Evolutionary conservation across 768 basidiomycete genomes (phyloP), one percentile per base, ranked within the genome.

Genomic region (Suillus tomentosus): DNA sequence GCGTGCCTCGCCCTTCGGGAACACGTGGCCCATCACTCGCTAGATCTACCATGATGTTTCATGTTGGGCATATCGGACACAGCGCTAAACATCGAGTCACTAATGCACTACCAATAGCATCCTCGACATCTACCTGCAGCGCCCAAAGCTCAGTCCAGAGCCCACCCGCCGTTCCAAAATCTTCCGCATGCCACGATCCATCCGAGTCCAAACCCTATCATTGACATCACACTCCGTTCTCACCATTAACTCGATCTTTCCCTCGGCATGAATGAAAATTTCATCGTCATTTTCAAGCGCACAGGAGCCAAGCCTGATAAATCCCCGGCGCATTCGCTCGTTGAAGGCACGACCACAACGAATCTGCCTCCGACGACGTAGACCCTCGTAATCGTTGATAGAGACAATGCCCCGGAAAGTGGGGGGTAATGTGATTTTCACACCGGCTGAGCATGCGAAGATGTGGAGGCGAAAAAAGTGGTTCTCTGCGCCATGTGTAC

Each of bases 381-480:
- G 31, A 1, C 61, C 65, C 2, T 71, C 70, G 51, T 66, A 62
- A 55, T 61, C 64, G 40, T 62, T 65, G 67, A 77, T 62, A 15
- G 64, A 67, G 55, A 75, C 69, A 22, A 76, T 69, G 3, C 74
- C 74, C 47, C 69, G 74, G 48, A 75, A 75, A 17, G 66, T 36
- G 24, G 71, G 56, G 14, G 74, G 74, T 31, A 74, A 62, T 42
- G 67, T 72, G 53, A 76, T 68, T 39, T 71, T 72, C 65, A 76
- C 76, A 65, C 68, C 60, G 40, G 68, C 66, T n/a, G 61, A 66
- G 65, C 74, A 74, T 61, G 71, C 65, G 58, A 76, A 69, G 53
- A 76, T 68, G 53, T 66, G 72, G 10, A 76, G 70, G 50, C 76
- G 70, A 61, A 77, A 77, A 19, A 68, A 66, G 57, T 76, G 74